Conservation (phyloP, 495 filamentous ascomycete genomes). For the Lindgomyces ingoldianus region DNA sequence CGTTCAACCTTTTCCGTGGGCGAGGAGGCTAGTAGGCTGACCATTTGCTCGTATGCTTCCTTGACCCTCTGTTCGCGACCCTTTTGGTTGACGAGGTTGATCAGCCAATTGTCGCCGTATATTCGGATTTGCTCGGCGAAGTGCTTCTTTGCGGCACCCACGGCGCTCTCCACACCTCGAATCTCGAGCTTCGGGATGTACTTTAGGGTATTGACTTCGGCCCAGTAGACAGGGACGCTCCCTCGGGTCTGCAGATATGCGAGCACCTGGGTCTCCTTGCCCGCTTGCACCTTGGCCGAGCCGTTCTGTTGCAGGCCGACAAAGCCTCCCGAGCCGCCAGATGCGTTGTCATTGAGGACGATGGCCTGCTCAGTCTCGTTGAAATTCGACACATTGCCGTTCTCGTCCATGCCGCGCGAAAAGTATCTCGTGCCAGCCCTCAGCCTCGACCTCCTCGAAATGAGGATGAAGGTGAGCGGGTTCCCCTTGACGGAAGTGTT, state of each 20-base stretch:
- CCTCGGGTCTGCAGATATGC: slow-evolving; percentile 95
- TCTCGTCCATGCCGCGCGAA: slow-evolving; percentile 86
- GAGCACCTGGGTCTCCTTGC: slow-evolving; percentile 79
- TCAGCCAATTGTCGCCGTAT: slow-evolving; percentile 94
- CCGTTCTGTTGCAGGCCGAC: slow-evolving; percentile 72
- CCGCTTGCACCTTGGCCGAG: slow-evolving; percentile 56
- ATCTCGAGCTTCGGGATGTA: slow-evolving; percentile 89
- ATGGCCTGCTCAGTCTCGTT: slow-evolving; percentile 96
- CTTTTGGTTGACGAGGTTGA: slow-evolving; percentile 94
- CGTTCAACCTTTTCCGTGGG: slow-evolving; percentile 60
- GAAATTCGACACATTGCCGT: slow-evolving; percentile 94
- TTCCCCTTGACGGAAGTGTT: slow-evolving; percentile 78
- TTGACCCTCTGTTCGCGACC: slow-evolving; percentile 87
- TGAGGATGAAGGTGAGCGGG: slow-evolving; percentile 79
- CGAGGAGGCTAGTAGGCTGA: slow-evolving; percentile 69
- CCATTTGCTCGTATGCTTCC: slow-evolving; percentile 85
- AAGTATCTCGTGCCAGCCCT: slow-evolving; percentile 91
- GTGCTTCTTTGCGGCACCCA: slow-evolving; percentile 75
- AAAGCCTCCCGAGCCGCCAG: slow-evolving; percentile 74
- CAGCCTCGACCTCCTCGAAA: slow-evolving; percentile 82
- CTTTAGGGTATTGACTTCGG: slow-evolving; percentile 85
- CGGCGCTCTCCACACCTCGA: slow-evolving; percentile 77
- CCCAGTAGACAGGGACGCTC: slow-evolving; percentile 92
- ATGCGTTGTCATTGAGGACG: slow-evolving; percentile 74
- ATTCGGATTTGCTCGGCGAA: slow-evolving; percentile 88